Evolutionary conservation across 306 rosid genomes (phyloP).

Genomic region (Senna tora): DNA sequence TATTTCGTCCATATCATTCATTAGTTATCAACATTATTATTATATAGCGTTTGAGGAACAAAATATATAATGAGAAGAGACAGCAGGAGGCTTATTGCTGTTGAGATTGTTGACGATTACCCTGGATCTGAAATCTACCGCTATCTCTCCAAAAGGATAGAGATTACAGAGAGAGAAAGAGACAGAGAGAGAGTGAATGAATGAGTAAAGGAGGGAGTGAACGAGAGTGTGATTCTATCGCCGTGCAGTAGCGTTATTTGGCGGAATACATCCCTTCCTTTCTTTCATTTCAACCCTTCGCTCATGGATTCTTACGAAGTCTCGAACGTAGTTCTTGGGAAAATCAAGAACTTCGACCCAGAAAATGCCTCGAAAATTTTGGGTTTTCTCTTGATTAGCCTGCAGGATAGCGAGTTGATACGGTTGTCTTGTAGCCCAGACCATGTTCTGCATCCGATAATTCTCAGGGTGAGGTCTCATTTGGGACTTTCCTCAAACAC

Average conservation of each 20-base stretch:
- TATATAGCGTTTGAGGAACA: background rate
- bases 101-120: background rate
- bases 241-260: background rate
- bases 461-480: slow-evolving; percentile 65
- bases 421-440: slow-evolving; percentile 77
- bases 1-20: too few relatives aligned
- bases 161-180: slow-evolving; percentile 54
- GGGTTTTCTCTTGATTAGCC: slow-evolving; percentile 80
- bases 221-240: background rate
- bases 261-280: background rate
- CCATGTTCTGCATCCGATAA: slow-evolving; percentile 54
- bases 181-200: background rate
- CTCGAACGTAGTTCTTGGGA: slow-evolving; percentile 65
- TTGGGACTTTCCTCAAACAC: slow-evolving; percentile 50
- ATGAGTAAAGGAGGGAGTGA: background rate
- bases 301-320: slow-evolving; percentile 87
- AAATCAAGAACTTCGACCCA: slow-evolving; percentile 73
- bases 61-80: background rate
- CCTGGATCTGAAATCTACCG: slow-evolving; percentile 63
- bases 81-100: background rate
- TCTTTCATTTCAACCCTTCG: background rate
- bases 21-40: too few relatives aligned
- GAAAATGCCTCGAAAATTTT: slow-evolving; percentile 89
- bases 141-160: slow-evolving; percentile 48
- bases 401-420: slow-evolving; percentile 71